These are phyloP conservation scores for Hypholoma sublateritium DNA, from an alignment of 768 basidiomycete genomes.

Conservation along the genomic window DNA sequence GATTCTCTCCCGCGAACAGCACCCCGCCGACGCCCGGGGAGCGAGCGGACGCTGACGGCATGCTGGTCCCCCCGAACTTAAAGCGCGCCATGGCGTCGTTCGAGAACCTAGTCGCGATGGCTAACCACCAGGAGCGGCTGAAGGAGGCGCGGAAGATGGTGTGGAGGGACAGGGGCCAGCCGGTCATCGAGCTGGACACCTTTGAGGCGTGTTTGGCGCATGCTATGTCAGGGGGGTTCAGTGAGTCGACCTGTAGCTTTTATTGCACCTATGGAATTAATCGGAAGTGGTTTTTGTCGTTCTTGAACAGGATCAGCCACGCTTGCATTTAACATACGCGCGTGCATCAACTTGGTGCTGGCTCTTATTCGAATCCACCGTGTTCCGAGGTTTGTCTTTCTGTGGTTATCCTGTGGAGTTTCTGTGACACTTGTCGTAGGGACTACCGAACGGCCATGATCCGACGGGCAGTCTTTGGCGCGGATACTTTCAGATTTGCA, in stretches of 20 bases:
- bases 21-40: slow-evolving; percentile 16
- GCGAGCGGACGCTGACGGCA: slow-evolving; percentile 15
- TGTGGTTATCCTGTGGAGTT: not conserved
- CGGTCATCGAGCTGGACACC: slow-evolving; percentile 63
- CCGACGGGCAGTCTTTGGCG: slow-evolving; percentile 80
- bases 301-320: slow-evolving; percentile 65
- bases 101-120: slow-evolving; percentile 81
- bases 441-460: slow-evolving; percentile 64
- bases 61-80: slow-evolving; percentile 42
- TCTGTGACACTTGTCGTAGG: slow-evolving; percentile 32
- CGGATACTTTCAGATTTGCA: slow-evolving; percentile 81
- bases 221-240: slow-evolving; percentile 65
- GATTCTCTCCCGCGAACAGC: slow-evolving; percentile 11
- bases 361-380: slow-evolving; percentile 71
- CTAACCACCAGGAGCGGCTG: slow-evolving; percentile 78
- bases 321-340: slow-evolving; percentile 80
- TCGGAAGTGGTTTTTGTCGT: not conserved
- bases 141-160: slow-evolving; percentile 76
- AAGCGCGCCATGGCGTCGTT: slow-evolving; percentile 68
- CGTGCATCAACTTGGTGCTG: slow-evolving; percentile 79
- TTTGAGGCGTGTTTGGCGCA: slow-evolving; percentile 70
- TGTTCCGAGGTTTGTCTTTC: slow-evolving; percentile 55
- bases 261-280: not conserved
- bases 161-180: slow-evolving; percentile 80
- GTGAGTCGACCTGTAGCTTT: slow-evolving; percentile 43